Conservation (phyloP, 1,139 yeast genomes). For the Kodamaea sp. region DNA sequence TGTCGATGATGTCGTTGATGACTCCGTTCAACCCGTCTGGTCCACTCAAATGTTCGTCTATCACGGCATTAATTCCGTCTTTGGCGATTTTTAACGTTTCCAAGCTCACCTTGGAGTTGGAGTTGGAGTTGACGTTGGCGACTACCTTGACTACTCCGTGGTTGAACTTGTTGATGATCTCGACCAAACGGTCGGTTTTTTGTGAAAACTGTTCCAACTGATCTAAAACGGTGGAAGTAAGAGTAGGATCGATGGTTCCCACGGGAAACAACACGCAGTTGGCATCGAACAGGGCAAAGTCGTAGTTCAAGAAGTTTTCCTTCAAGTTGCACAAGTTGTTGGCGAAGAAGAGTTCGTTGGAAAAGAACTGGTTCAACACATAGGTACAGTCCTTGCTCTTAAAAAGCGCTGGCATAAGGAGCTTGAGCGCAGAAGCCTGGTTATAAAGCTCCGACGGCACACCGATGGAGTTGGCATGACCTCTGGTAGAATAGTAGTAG, state of each 20-base stretch:
- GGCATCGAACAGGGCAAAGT: constrained; percentile 10
- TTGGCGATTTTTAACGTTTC: constrained; percentile 11
- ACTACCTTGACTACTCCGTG: constrained; percentile 7
- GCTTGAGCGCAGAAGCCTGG: constrained; percentile 3
- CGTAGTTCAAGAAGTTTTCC: constrained; percentile 16
- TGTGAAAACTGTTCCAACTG: constrained; percentile 6
- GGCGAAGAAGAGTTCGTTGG: constrained; percentile 19
- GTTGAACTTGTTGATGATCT: constrained; percentile 14
- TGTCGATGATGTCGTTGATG: constrained; percentile 17
- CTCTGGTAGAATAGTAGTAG: constrained; percentile 1
- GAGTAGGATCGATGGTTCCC: constrained; percentile 6
- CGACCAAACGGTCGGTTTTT: constrained; percentile 8
- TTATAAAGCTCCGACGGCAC: not conserved
- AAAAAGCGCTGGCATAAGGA: constrained; percentile 15
- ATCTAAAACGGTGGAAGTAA: constrained; percentile 4
- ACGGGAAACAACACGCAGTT: constrained; percentile 9
- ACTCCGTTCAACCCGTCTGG: constrained; percentile 13
- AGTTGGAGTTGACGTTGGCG: constrained; percentile 2
- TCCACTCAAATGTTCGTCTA: constrained; percentile 14
- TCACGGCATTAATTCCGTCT: constrained; percentile 9
- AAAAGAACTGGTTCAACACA: constrained; percentile 14
- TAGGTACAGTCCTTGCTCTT: constrained; percentile 10
- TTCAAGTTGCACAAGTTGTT: constrained; percentile 14
- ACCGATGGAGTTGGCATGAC: not conserved
- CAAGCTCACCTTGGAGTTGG: constrained; percentile 9